Base-by-base conservation (phyloP, 768 basidiomycete species). In the Auricularia auricula-judae region DNA sequence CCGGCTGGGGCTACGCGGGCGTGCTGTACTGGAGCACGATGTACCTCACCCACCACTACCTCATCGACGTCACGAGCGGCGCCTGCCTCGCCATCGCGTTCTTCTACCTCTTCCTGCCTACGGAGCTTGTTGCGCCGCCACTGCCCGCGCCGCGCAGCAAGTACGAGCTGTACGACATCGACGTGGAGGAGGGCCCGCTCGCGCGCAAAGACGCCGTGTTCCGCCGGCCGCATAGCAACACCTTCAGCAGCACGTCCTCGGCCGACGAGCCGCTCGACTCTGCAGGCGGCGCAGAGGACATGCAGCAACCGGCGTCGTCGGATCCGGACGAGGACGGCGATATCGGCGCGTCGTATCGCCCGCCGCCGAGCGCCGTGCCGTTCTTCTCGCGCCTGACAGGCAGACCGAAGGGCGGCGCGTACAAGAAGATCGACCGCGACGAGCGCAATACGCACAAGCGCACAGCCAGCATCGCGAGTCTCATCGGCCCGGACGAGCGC, bases 21-120 rank as follows among this genome's bases (percentile, higher is more conserved):
- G 77, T 91, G 18, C 83, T 99, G 3, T 98, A 96, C 74, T 99
- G 97, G 97, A 87, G 91, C 10, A 98, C 96, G 29, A 98, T 98
- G 96, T 98, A 96, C 79, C 88, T 96, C 70, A 92, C 91, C 3
- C 93, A 97, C 75, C 96, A 98, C 78, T 98, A 98, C 80, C 88
- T 99, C 72, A 94, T 99, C 76, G 97, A 99, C 72, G 91, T 98
- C 72, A 91, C 93, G 61, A 91, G 87, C 10, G 97, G 97, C 14
- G 91, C 89, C 0, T 96, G 94, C 72, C 83, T 99, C 67, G 88
- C 95, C 59, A 87, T 88, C 43, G 82, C 83, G 21, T 87, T 84
- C 71, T 98, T 98, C 81, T 98, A 93, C 78, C 71, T 90, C 67
- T 87, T 87, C 76, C 85, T 98, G 71, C 93, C 94, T 0, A 86